Evolutionary conservation across 176 grass and related monocot species (phyloP).

Genomic region (Pontederia paniculata): DNA sequence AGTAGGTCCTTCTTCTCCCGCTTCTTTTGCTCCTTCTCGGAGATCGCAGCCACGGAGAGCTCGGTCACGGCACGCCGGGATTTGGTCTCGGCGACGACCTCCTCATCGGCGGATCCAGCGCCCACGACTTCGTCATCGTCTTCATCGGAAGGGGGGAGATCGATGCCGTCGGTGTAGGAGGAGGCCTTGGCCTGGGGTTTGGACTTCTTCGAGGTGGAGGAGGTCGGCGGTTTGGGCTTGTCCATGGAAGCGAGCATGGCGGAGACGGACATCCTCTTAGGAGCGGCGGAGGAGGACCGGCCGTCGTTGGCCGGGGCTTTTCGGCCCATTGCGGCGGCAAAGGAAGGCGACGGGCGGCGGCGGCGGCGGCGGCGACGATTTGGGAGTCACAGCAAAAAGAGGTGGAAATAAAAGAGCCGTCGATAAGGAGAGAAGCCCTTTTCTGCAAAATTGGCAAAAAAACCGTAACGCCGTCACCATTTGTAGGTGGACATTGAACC

Average conservation of each 20-base stretch:
- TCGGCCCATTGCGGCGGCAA: conserved; percentile 42
- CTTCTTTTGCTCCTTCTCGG: conserved; percentile 79
- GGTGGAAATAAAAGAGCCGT: no score
- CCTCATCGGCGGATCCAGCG: conserved; percentile 20
- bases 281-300: conserved; percentile 14
- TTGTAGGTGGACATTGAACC: no score
- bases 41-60: conserved; percentile 25
- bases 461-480: no score
- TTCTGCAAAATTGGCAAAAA: no score
- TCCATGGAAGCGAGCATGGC: conserved; percentile 94
- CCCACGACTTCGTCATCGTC: conserved; percentile 42
- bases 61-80: conserved; percentile 23
- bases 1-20: conserved; percentile 63
- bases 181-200: conserved; percentile 39
- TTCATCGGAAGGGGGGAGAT: conserved; percentile 69
- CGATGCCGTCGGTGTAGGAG: conserved; percentile 62
- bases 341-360: conserved; percentile 2
- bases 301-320: conserved; percentile 29
- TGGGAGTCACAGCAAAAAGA: background rate
- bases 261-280: conserved; percentile 69
- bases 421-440: no score
- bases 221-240: conserved; percentile 15
- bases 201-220: conserved; percentile 18
- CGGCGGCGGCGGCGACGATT: background rate
- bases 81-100: conserved; percentile 19